phyloP scores from a whole-genome alignment of 169 alveolate genomes.

The Perkinsus olseni region DNA sequence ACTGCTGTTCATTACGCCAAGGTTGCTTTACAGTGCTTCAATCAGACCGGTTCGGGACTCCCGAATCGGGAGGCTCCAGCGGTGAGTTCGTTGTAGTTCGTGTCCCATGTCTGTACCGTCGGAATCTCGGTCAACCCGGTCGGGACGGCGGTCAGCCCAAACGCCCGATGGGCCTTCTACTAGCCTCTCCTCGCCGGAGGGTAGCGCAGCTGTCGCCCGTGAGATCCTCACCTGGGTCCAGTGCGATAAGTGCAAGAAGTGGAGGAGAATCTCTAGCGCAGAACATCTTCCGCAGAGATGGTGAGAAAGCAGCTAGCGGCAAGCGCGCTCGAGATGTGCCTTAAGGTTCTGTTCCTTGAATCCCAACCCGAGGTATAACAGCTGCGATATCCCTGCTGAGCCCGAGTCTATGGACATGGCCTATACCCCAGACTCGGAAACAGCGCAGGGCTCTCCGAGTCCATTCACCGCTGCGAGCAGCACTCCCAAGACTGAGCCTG shows the following conservation, averaged over 20 bases:
- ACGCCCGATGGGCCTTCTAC: background rate
- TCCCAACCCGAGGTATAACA: background rate
- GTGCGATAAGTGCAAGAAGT: background rate
- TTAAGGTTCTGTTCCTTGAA: background rate
- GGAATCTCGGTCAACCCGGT: background rate
- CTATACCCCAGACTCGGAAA: background rate
- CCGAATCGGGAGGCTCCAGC: too few relatives aligned
- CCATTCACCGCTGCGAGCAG: background rate
- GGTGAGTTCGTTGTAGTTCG: too few relatives aligned
- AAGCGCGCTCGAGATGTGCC: background rate
- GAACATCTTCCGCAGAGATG: background rate
- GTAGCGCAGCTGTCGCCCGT: background rate
- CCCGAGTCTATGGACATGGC: background rate
- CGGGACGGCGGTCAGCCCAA: background rate
- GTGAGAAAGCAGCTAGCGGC: background rate
- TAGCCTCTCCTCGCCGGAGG: background rate
- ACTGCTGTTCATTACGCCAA: background rate
- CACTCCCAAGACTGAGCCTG: background rate
- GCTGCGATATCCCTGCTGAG: background rate
- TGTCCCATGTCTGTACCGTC: background rate
- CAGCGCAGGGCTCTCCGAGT: background rate
- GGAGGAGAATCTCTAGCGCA: background rate
- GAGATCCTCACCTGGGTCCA: background rate
- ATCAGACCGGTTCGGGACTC: background rate
- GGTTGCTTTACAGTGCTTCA: background rate